Evolutionary conservation across 2,329 filamentous ascomycete genomes (phyloP).

Genomic region (Emergomyces africanus): DNA sequence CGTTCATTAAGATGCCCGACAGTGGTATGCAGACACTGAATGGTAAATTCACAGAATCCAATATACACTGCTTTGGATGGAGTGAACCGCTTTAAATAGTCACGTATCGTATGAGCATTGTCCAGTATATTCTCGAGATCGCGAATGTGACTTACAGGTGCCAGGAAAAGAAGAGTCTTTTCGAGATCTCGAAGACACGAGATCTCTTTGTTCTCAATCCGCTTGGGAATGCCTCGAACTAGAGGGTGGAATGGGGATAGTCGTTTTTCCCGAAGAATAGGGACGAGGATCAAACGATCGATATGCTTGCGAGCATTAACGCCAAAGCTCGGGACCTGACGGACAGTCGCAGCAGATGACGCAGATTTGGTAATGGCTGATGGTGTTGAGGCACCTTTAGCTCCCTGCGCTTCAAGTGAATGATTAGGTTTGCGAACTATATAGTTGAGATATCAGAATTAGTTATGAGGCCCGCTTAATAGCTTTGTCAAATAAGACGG

Average conservation of each 20-base stretch:
- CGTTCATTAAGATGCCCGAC: constrained; percentile 74
- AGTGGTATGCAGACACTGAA: constrained; percentile 79
- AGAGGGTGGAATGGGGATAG: constrained; percentile 73
- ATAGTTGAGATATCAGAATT: constrained; percentile 5
- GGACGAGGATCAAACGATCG: constrained; percentile 62
- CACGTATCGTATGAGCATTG: constrained; percentile 53
- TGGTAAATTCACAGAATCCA: constrained; percentile 79
- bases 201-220: constrained; percentile 74
- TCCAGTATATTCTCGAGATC: constrained; percentile 42
- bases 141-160: constrained; percentile 68
- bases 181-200: constrained; percentile 86
- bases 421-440: background rate
- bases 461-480: background rate
- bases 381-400: constrained; percentile 15
- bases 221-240: constrained; percentile 62
- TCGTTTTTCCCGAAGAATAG: constrained; percentile 58
- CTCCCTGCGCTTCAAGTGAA: background rate
- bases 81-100: constrained; percentile 57
- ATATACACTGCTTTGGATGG: constrained; percentile 62
- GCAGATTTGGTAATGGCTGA: constrained; percentile 52
- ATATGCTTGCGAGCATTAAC: constrained; percentile 62
- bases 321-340: constrained; percentile 50
- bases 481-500: too few relatives aligned
- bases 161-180: constrained; percentile 81
- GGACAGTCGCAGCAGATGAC: constrained; percentile 34